Percentiles rank a stretch among this genome's conserved stretches.
Evolutionary conservation across 345 rosid genomes (phyloP).

Genomic region (Erodium maritimum): DNA sequence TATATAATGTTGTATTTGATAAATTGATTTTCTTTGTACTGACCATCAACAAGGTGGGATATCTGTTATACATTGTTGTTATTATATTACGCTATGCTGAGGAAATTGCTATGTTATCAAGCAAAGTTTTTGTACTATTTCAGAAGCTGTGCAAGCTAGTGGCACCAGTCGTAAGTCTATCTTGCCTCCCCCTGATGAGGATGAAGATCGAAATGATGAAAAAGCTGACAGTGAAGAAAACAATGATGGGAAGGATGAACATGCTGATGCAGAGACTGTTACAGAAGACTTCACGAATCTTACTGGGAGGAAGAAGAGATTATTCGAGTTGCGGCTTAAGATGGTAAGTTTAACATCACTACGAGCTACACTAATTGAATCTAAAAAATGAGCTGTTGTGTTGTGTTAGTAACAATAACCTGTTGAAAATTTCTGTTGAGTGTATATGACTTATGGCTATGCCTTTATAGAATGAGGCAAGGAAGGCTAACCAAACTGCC

Average conservation of each 20-base stretch:
- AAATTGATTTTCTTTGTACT: too few relatives aligned
- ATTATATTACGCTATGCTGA: too few relatives aligned
- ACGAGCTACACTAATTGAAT: background rate
- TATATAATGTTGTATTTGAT: too few relatives aligned
- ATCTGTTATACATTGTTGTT: too few relatives aligned
- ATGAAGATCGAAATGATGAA: conserved; percentile 20
- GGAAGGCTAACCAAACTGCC: conserved; percentile 81
- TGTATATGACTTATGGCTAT: conserved; percentile 4
- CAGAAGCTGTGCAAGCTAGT: conserved; percentile 30
- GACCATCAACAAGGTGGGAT: too few relatives aligned
- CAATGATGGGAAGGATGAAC: conserved; percentile 32
- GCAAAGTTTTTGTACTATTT: conserved; percentile 3
- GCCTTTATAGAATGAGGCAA: conserved; percentile 56
- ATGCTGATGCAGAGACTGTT: conserved; percentile 28
- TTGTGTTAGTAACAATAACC: background rate
- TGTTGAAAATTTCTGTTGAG: background rate
- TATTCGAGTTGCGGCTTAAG: conserved; percentile 74
- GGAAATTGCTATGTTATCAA: too few relatives aligned
- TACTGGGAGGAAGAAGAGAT: conserved; percentile 70
- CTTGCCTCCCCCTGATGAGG: conserved; percentile 16
- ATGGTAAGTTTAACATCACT: conserved; percentile 35
- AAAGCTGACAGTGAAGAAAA: conserved; percentile 27
- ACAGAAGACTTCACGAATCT: conserved; percentile 52
- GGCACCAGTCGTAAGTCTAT: conserved; percentile 13
- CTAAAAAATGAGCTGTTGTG: background rate